These are phyloP conservation scores for Rhynchosporium secalis DNA, from an alignment of 2,329 filamentous ascomycete species.

Conservation along the genomic window DNA sequence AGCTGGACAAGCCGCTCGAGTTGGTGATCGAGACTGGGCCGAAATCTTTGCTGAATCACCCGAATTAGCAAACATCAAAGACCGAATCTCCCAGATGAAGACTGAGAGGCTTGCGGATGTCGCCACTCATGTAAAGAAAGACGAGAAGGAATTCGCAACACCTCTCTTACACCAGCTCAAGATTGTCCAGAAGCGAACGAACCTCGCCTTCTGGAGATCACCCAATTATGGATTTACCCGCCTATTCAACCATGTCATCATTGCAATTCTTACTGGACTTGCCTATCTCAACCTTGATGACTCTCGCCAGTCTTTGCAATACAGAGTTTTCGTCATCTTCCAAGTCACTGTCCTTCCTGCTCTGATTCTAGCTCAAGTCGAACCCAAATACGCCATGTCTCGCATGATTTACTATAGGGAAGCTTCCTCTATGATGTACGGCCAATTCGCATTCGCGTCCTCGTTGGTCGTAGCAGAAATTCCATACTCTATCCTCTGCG, in stretches of 20 bases:
- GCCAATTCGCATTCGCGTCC: slow-evolving; percentile 72
- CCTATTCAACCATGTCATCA: slow-evolving; percentile 79
- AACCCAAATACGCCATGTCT: slow-evolving; percentile 79
- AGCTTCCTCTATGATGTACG: slow-evolving; percentile 83
- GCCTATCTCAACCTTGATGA: slow-evolving; percentile 77
- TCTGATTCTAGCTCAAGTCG: slow-evolving; percentile 79
- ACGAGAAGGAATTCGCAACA: slow-evolving; percentile 78
- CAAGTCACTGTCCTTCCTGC: slow-evolving; percentile 83
- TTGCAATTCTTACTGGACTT: slow-evolving; percentile 76
- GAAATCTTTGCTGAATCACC: slow-evolving; percentile 61
- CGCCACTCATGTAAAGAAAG: slow-evolving; percentile 38
- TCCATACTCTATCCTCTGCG: slow-evolving; percentile 79
- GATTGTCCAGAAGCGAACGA: slow-evolving; percentile 70
- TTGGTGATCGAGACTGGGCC: slow-evolving; percentile 64
- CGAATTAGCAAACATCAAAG: slow-evolving; percentile 56
- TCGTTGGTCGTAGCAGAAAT: slow-evolving; percentile 82
- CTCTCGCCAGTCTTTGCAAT: slow-evolving; percentile 74
- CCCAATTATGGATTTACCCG: slow-evolving; percentile 89
- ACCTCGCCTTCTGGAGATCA: slow-evolving; percentile 79
- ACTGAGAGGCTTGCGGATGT: slow-evolving; percentile 49
- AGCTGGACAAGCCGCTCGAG: slow-evolving; percentile 59
- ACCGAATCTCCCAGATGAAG: slow-evolving; percentile 57
- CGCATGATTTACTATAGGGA: slow-evolving; percentile 85
- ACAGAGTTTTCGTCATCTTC: slow-evolving; percentile 88
- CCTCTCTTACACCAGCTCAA: slow-evolving; percentile 77